Evolutionary conservation across 2,329 filamentous ascomycete genomes (phyloP), one percentile per base, ranked within the genome.

Genomic region (Escovopsis weberi): DNA sequence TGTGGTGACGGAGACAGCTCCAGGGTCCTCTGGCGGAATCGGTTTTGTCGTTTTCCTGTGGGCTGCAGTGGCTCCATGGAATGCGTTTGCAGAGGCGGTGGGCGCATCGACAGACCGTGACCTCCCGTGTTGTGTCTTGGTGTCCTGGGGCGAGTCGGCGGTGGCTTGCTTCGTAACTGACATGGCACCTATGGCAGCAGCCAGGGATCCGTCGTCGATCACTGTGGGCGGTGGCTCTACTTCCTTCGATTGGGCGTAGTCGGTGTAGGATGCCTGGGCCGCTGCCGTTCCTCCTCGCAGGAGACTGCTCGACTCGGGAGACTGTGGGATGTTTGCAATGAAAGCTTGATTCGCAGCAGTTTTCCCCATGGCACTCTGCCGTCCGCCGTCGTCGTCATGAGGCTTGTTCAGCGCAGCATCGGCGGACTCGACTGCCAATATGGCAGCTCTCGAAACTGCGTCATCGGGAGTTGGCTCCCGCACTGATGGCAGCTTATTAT

Each of bases 151-250:
- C 10, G 71, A 74, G 1, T 83, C 86, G 19, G 70, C 74, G 6
- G 84, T 72, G 47, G 83, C 72, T 45, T 71, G 72, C 45, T 80
- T 72, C 38, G 62, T 65, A 26, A 64, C 68, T 26, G 75, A 68
- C 64, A 86, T 79, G n/a, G 85, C 85, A 26, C 78, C 84, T 40
- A 80, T 82, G 11, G 86, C 87, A 36, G 86, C 86, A 33, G 75
- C 65, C 38, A 89, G 67, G 1, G 86, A 86, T 45, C 75, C 79
- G 47, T 75, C 73, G 33, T 69, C 70, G 37, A 72, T 70, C 26
- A 78, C 60, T 9, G 56, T 46, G 5, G 48, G 47, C 11, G 46
- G 47, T 9, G 47, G 45, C 9, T 51, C 47, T 19, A 47, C 38
- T 33, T 51, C 48, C 28, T 49, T 44, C 4, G 59, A 60, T 33